A percentile compares a stretch with the other conserved stretches of the same genome.
phyloP scores from a whole-genome alignment of 163 green algal species.

The Volvox carteri region DNA sequence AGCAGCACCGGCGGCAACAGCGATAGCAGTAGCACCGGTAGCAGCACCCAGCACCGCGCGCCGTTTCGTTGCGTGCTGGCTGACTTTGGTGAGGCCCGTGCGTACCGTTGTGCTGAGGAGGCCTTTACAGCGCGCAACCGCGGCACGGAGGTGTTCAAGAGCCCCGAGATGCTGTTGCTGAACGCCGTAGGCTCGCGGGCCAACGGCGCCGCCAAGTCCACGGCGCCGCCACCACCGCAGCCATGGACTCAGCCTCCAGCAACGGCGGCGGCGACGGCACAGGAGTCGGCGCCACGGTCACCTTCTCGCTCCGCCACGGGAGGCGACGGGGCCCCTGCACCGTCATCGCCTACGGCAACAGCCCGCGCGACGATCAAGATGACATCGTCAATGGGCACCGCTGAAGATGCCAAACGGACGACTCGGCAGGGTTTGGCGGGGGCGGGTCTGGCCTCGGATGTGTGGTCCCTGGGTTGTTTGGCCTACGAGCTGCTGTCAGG shows the following conservation, averaged over 20 bases:
- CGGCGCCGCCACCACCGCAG: background rate
- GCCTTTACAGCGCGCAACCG: conserved; percentile 68
- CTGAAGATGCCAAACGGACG: background rate
- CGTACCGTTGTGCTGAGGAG: conserved; percentile 64
- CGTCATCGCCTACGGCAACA: too few relatives aligned
- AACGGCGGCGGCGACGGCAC: background rate
- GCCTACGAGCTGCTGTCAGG: conserved; percentile 87
- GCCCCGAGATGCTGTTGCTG: conserved; percentile 78
- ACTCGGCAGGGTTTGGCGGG: conserved; percentile 36
- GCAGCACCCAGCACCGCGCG: background rate
- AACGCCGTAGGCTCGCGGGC: conserved; percentile 49
- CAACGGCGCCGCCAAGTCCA: background rate
- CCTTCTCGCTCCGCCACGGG: too few relatives aligned
- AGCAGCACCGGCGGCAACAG: background rate
- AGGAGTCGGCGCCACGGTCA: background rate
- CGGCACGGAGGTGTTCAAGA: conserved; percentile 81
- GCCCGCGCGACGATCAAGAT: too few relatives aligned
- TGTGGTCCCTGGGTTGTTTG: conserved; percentile 89
- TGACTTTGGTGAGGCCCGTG: conserved; percentile 78
- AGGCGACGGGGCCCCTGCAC: too few relatives aligned
- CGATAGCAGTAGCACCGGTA: too few relatives aligned
- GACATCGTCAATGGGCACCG: too few relatives aligned
- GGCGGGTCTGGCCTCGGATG: conserved; percentile 75
- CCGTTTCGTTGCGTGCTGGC: conserved; percentile 66
- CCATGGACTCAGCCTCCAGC: too few relatives aligned